Base-by-base conservation (phyloP, 306 rosid genomes). In the Ormosia emarginata region DNA sequence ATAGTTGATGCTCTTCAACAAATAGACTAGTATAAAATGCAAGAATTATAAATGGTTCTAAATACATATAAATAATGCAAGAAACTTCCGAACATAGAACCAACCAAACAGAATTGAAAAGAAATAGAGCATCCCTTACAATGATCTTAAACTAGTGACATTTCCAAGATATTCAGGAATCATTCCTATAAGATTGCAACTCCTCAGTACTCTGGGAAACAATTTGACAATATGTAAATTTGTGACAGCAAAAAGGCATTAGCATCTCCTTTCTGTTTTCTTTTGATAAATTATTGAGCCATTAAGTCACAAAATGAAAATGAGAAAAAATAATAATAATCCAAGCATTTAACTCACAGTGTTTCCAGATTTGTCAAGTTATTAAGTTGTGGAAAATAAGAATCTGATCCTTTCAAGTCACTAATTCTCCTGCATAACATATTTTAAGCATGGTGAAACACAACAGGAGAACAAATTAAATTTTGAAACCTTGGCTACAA, bases 351-450 rank as follows among this genome's bases (percentile, higher is more conserved):
- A 58, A 87, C 95, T 88, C 79, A 94, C 97, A 94, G 11, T 65
- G 0, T 62, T 18, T 63, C 79, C 82, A 86, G 32, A 0, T 67
- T 80, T 68, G n/a, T 87, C 88, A 90, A 52, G 58, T 82, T 49
- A 17, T 39, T 36, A 30, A 94, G 86, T 14, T 30, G 75, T 0
- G 96, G 98, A 79, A 94, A 87, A 13, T 32, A 3, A 15, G 88
- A 79, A 63, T 82, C 83, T 4, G 93, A 14, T 82, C 97, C 97
- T 74, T 52, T 87, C 86, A 94, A 85, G 85, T 92, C 94, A 32
- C 83, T 86, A 34, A 94, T 84, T 84, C 96, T 92, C 93, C 98
- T 94, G 86, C 85, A 82, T 32, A 39, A 67, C 36, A 66, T 57
- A 58, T 67, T 58, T 61, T 11, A 63, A 72, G n/a, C 66, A 74